Base-by-base conservation (phyloP, 257 asterid species). In the Mitragyna speciosa region DNA sequence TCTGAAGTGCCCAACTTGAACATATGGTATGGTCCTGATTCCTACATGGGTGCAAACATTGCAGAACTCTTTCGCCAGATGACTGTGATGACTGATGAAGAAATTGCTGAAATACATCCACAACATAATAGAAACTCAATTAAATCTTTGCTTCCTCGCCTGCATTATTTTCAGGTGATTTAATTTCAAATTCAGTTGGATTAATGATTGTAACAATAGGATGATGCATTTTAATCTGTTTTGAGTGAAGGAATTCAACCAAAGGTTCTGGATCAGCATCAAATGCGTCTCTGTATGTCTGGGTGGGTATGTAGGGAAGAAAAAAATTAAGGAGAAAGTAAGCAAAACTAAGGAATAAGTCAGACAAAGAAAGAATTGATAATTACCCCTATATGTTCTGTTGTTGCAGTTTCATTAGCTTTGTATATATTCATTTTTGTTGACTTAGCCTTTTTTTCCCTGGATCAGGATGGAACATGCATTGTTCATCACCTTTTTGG, bases 401-500 rank as follows among this genome's bases (percentile, higher is more conserved):
- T 75, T 9, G 7, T 12, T 56, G 54, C 31, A 39, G 24, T 33
- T 28, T 54, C 11, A 8, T 75, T 15, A 41, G 16, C 10, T 26
- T 6, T 59, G 39, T 20, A 54, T 5, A 9, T 33, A 54, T 24
- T 31, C 2, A 0, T 56, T 54, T 80, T 47, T 19, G 20, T 43
- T 73, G 68, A 64, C 66, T 45, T 72, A 1, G 12, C 47, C 63
- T 75, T 14, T 71, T 63, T 65, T 83, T 80, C 59, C 22, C 4
- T 75, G 79, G 74, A 19, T 43, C 89, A 95, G 99, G 97, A 92
- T 69, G 99, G 99, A 67, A 92, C 96, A 9, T 95, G 99, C 88
- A 90, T 95, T 73, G 99, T 95, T 80, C 99, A 95, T 88, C 98
- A 95, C 90, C 97, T 95, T 82, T 95, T 95, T 77, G 97, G 97